Evolutionary conservation across 1,284 basidiomycete genomes (phyloP).

Genomic region (Bondarzewia mesenterica): DNA sequence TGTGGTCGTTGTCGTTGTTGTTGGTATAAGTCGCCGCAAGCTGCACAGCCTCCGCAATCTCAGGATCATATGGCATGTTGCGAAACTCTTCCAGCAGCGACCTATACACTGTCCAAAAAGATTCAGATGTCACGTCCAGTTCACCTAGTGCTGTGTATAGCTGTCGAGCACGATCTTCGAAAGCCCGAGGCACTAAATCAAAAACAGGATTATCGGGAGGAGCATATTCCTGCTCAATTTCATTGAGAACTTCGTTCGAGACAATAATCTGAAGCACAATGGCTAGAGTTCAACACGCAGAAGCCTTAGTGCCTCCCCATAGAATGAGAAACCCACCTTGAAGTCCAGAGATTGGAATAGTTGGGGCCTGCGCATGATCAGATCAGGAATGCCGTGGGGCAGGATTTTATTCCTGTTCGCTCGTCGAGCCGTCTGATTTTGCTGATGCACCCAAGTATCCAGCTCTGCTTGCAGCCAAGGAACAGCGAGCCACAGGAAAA

Average conservation of each 20-base stretch:
- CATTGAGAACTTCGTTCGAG: neutral
- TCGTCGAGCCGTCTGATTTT: conserved; percentile 19
- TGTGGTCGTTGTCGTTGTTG: no score
- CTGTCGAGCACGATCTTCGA: neutral
- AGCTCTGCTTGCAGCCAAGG: conserved; percentile 31
- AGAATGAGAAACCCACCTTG: conserved; percentile 15
- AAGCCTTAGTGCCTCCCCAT: neutral
- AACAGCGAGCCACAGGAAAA: conserved; percentile 29
- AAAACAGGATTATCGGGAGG: neutral
- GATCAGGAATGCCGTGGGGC: conserved; percentile 24
- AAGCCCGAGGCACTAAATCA: neutral
- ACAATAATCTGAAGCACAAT: neutral
- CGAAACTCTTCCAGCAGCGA: no score
- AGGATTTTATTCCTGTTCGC: conserved; percentile 23
- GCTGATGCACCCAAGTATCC: conserved; percentile 16
- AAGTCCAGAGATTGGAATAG: conserved; percentile 17
- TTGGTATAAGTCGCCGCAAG: no score
- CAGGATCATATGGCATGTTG: no score
- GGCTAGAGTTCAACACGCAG: no score
- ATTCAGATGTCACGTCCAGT: neutral
- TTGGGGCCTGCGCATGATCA: conserved; percentile 17
- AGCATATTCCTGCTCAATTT: neutral
- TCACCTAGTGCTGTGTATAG: neutral
- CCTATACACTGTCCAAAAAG: no score
- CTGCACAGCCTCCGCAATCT: no score